A percentile compares a stretch with the other conserved stretches of the same genome.
These are phyloP conservation scores for Murraya paniculata DNA, from an alignment of 345 rosid species.

Conservation along the genomic window DNA sequence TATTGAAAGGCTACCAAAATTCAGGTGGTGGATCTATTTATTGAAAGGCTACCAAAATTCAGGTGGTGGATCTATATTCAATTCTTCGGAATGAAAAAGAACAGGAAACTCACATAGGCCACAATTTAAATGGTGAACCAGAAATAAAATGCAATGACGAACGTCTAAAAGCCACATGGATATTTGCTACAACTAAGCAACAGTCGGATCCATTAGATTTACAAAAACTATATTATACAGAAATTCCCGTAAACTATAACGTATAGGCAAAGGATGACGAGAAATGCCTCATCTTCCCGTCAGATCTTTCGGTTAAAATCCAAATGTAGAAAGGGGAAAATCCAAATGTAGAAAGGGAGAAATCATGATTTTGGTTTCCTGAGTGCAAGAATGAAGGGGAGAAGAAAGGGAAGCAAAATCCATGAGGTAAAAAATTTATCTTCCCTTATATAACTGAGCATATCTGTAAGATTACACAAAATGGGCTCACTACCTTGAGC, in stretches of 20 bases:
- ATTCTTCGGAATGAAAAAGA: not conserved
- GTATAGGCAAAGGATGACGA: not conserved
- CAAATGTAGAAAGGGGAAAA: not conserved
- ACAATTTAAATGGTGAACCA: not conserved
- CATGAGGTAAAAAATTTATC: not conserved
- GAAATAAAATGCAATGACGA: too few relatives aligned
- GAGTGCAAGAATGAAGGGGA: not conserved
- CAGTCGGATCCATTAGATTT: too few relatives aligned
- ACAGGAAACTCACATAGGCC: not conserved
- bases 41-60: not conserved
- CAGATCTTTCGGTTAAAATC: not conserved
- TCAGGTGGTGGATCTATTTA: not conserved
- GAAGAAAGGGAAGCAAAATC: not conserved
- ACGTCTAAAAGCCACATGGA: too few relatives aligned
- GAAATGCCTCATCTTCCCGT: not conserved
- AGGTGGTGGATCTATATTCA: not conserved
- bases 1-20: not conserved
- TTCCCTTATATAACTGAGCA: slow-evolving; percentile 13
- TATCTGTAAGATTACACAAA: slow-evolving; percentile 18
- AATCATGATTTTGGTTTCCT: too few relatives aligned
- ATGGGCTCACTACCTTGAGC: slow-evolving; percentile 19
- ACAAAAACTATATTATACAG: too few relatives aligned
- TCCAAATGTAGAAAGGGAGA: not conserved
- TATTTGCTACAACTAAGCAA: too few relatives aligned
- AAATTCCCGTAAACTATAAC: too few relatives aligned